Conservation (phyloP, 192 early-diverging fungal species). For the Kickxella alabastrina region DNA sequence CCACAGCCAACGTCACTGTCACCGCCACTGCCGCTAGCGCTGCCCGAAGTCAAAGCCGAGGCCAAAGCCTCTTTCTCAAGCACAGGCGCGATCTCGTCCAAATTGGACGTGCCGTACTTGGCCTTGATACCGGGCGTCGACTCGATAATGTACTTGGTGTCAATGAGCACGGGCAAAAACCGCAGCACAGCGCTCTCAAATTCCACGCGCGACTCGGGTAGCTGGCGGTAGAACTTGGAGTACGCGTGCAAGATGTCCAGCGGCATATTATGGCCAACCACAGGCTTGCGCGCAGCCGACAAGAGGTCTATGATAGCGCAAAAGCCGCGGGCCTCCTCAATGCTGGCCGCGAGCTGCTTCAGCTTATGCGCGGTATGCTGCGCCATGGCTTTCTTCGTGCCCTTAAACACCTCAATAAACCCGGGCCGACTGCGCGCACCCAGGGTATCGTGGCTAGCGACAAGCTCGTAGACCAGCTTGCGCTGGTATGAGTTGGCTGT, state of each 20-base stretch:
- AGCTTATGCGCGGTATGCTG: conserved; percentile 17
- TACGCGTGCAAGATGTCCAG: conserved; percentile 81
- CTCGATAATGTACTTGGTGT: conserved; percentile 52
- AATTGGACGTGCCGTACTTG: conserved; percentile 27
- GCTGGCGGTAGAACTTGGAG: conserved; percentile 67
- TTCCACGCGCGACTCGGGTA: conserved; percentile 63
- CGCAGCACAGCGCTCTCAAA: conserved; percentile 61
- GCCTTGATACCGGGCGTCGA: conserved; percentile 35
- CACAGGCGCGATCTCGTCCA: conserved; percentile 42
- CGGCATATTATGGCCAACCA: conserved; percentile 88
- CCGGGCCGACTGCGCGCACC: conserved; percentile 32
- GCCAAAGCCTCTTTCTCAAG: conserved; percentile 20
- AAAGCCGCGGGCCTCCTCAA: conserved; percentile 62
- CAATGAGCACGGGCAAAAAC: conserved; percentile 53
- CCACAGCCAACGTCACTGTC: no score
- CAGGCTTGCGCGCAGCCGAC: conserved; percentile 62
- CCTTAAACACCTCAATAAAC: conserved; percentile 41
- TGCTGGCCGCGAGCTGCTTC: conserved; percentile 30
- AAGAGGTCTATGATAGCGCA: conserved; percentile 77
- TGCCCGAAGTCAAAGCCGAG: neutral
- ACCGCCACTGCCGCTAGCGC: no score
- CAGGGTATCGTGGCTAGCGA: conserved; percentile 48
- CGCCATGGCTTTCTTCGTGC: conserved; percentile 37
- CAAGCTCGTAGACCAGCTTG: conserved; percentile 75
- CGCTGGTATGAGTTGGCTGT: conserved; percentile 63